Evolutionary conservation across 768 basidiomycete species (phyloP).

Genomic region (Suillus subaureus): DNA sequence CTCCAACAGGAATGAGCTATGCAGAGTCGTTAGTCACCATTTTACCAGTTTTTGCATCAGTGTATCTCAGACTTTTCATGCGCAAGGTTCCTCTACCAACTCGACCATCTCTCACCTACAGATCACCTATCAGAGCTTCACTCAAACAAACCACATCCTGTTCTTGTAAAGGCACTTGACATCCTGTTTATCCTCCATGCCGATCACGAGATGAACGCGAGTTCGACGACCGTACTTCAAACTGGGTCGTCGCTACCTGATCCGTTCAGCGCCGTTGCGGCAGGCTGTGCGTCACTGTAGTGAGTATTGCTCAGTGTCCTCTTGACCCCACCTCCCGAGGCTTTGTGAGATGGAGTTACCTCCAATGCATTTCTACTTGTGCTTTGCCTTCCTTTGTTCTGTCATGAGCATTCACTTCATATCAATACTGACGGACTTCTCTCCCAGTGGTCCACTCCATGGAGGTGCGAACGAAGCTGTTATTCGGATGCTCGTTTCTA

Average conservation of each 20-base stretch:
- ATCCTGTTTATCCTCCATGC: conserved; percentile 87
- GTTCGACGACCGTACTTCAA: conserved; percentile 83
- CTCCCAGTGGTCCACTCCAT: conserved; percentile 32
- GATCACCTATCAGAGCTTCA: conserved; percentile 37
- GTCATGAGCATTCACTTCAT: background rate
- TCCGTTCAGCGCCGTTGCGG: conserved; percentile 86
- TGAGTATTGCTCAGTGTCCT: conserved; percentile 39
- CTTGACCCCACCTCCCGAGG: background rate
- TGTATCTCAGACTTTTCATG: background rate
- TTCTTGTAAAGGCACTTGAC: conserved; percentile 86
- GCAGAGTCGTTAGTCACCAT: conserved; percentile 65
- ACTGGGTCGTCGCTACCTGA: conserved; percentile 89
- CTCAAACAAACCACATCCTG: conserved; percentile 74
- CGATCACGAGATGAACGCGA: conserved; percentile 90
- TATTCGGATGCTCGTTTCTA: conserved; percentile 89
- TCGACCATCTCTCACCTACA: conserved; percentile 66
- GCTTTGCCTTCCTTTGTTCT: background rate
- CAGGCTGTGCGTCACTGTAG: conserved; percentile 90
- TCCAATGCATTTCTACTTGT: background rate
- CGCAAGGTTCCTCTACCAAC: conserved; percentile 82
- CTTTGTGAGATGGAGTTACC: background rate
- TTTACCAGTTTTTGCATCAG: background rate
- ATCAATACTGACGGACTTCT: background rate
- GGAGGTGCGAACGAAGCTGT: conserved; percentile 94
- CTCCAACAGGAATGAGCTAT: conserved; percentile 82